phyloP scores from a whole-genome alignment of 2,329 filamentous ascomycete species.

The Paecilomyces variotii region DNA sequence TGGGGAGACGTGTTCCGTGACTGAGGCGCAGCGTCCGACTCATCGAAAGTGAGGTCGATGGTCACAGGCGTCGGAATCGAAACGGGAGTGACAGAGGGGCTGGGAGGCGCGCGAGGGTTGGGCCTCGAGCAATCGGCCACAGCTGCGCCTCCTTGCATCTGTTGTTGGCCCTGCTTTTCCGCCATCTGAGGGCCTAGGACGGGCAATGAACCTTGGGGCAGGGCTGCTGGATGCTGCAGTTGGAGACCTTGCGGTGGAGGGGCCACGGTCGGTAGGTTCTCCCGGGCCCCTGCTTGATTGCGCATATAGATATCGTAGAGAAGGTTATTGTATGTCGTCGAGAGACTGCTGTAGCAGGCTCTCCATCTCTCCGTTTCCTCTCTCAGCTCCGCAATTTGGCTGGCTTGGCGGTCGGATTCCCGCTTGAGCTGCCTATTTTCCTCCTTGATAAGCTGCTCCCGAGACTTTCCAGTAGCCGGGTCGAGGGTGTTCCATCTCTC shows the following conservation, averaged over 20 bases:
- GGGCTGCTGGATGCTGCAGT: conserved; percentile 3
- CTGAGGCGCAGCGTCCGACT: background rate
- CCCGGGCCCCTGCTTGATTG: conserved; percentile 1
- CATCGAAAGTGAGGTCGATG: conserved; percentile 9
- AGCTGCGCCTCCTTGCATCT: background rate
- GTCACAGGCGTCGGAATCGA: conserved; percentile 4
- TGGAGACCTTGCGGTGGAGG: conserved; percentile 13
- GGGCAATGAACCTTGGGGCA: background rate
- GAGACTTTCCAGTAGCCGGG: conserved; percentile 19
- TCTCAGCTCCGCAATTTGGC: conserved; percentile 16
- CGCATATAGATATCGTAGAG: conserved; percentile 14
- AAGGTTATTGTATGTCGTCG: conserved; percentile 17
- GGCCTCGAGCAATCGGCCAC: background rate
- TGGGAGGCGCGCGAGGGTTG: background rate
- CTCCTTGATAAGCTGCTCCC: conserved; percentile 10
- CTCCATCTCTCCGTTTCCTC: conserved; percentile 20
- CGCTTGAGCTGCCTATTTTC: conserved; percentile 7
- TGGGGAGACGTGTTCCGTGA: conserved; percentile 1
- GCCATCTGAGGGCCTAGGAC: background rate
- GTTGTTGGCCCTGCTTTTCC: background rate
- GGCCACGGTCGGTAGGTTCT: conserved; percentile 9
- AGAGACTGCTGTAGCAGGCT: conserved; percentile 8
- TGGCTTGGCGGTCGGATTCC: conserved; percentile 8
- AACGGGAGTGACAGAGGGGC: background rate
- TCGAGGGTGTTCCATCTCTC: conserved; percentile 17